These are phyloP conservation scores for Termitomyces sp. DNA, from an alignment of 768 basidiomycete genomes.

Conservation along the genomic window DNA sequence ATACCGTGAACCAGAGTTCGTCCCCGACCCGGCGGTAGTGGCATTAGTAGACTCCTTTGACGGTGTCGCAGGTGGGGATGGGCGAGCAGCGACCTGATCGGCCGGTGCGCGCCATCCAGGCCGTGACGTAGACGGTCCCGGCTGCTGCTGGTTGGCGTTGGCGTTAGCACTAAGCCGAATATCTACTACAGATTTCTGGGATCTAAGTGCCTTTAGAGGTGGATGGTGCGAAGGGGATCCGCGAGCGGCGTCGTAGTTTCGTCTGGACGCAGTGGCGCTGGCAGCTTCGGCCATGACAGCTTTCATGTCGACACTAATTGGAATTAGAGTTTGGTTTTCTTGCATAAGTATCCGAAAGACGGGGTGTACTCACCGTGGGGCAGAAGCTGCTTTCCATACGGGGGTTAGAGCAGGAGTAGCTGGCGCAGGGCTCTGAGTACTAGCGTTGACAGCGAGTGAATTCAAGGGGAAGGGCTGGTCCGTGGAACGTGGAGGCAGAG, in stretches of 20 bases:
- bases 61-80: conserved; percentile 9
- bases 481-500: conserved; percentile 20
- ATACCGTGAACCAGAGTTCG: conserved; percentile 12
- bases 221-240: neutral
- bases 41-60: neutral
- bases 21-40: neutral
- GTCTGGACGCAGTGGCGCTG: conserved; percentile 7
- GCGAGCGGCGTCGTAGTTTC: conserved; percentile 1
- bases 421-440: neutral
- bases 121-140: conserved; percentile 5
- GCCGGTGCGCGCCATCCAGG: conserved; percentile 5
- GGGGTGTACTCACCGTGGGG: conserved; percentile 43
- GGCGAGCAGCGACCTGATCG: conserved; percentile 3
- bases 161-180: neutral
- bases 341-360: neutral
- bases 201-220: neutral
- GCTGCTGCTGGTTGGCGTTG: neutral
- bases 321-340: neutral
- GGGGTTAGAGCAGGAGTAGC: conserved; percentile 19
- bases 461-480: conserved; percentile 12
- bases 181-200: conserved; percentile 2
- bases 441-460: conserved; percentile 3
- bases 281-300: conserved; percentile 76
- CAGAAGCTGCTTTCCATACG: conserved; percentile 47
- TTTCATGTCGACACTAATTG: conserved; percentile 73